These are phyloP conservation scores for Vishniacozyma victoriae DNA, from an alignment of 768 basidiomycete species.

Conservation along the genomic window DNA sequence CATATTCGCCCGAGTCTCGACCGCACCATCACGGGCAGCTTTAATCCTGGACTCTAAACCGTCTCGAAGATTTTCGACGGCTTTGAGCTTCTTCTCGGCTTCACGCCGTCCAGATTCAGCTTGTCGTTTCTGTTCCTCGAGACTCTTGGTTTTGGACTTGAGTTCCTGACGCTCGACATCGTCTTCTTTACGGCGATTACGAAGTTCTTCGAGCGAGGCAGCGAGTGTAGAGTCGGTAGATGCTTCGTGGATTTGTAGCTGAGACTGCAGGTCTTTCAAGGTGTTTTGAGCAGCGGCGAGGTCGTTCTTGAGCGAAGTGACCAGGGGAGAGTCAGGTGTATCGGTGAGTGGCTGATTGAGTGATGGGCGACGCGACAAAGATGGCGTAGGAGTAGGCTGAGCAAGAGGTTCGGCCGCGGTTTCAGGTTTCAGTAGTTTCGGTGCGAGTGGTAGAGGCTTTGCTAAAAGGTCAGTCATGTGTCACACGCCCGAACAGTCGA, in stretches of 20 bases:
- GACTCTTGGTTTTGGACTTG: constrained; percentile 67
- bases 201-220: constrained; percentile 62
- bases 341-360: constrained; percentile 22
- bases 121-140: constrained; percentile 77
- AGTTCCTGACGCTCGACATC: constrained; percentile 70
- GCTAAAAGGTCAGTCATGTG: too few species aligned
- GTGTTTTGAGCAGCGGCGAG: constrained; percentile 35
- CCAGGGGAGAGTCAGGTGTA: constrained; percentile 25
- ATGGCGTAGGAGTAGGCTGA: constrained; percentile 7
- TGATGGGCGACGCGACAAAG: constrained; percentile 30
- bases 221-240: constrained; percentile 59
- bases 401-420: too few species aligned
- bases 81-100: constrained; percentile 77
- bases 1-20: constrained; percentile 40
- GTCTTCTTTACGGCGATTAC: constrained; percentile 70
- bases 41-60: constrained; percentile 43
- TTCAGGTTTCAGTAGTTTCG: too few species aligned
- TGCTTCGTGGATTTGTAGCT: constrained; percentile 29
- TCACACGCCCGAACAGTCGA: too few species aligned
- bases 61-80: constrained; percentile 61
- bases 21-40: constrained; percentile 33
- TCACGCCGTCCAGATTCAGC: constrained; percentile 75
- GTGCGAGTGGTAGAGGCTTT: too few species aligned
- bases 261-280: constrained; percentile 25
- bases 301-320: constrained; percentile 33